Evolutionary conservation across 768 basidiomycete genomes (phyloP).

Genomic region (Myochromella boudieri): DNA sequence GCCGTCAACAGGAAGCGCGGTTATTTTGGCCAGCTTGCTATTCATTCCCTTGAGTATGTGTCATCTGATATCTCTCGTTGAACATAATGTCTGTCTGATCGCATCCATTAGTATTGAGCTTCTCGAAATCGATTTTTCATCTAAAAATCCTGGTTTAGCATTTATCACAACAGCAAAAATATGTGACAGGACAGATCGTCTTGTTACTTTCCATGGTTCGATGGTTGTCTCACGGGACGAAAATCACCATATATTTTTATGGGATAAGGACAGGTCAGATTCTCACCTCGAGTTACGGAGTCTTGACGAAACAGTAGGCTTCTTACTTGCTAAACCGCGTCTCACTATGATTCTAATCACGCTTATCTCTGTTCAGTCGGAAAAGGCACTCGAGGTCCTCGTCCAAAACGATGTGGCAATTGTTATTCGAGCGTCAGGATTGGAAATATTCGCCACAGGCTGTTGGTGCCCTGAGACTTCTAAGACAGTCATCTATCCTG

Average conservation of each 20-base stretch:
- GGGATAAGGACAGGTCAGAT: conserved; percentile 31
- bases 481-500: conserved; percentile 35
- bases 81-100: background rate
- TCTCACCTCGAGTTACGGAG: conserved; percentile 35
- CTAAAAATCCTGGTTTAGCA: conserved; percentile 31
- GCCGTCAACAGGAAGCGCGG: conserved; percentile 42
- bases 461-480: no score
- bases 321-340: background rate
- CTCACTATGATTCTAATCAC: background rate
- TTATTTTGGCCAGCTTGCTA: conserved; percentile 36
- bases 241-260: conserved; percentile 32
- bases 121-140: conserved; percentile 37
- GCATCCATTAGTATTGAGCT: conserved; percentile 37
- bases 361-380: conserved; percentile 26
- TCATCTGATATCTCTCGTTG: background rate
- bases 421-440: conserved; percentile 37
- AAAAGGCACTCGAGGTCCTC: conserved; percentile 39
- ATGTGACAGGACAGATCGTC: conserved; percentile 29
- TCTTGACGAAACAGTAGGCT: conserved; percentile 26
- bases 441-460: conserved; percentile 42
- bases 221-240: conserved; percentile 36
- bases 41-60: conserved; percentile 41
- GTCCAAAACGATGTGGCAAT: conserved; percentile 44
- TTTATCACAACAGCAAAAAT: conserved; percentile 32
- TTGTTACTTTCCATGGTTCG: conserved; percentile 33